Percentiles rank a stretch among this genome's conserved stretches.
These are phyloP conservation scores for Acidiella bohemica DNA, from an alignment of 495 filamentous ascomycete genomes.

Conservation along the genomic window DNA sequence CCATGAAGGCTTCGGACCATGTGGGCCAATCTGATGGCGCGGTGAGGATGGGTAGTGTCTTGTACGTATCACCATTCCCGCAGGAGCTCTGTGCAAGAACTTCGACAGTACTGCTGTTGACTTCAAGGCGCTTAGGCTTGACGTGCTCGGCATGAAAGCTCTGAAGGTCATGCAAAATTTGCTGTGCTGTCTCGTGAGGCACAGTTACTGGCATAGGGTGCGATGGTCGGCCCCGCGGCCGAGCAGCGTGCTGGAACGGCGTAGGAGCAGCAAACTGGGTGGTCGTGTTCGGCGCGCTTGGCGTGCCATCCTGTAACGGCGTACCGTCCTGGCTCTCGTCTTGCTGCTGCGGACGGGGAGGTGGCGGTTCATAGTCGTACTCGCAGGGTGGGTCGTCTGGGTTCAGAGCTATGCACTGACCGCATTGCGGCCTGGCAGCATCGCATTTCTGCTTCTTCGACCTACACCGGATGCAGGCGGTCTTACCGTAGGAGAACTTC, in stretches of 20 bases:
- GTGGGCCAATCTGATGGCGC: conserved; percentile 4
- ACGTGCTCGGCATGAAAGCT: conserved; percentile 8
- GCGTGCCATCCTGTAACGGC: neutral
- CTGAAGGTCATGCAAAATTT: conserved; percentile 15
- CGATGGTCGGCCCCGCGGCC: too few species aligned
- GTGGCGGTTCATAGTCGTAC: conserved; percentile 8
- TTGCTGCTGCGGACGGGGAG: neutral
- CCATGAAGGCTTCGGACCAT: conserved; percentile 7
- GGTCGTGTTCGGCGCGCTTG: neutral
- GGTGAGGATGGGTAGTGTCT: neutral
- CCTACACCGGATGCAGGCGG: conserved; percentile 8
- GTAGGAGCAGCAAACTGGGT: neutral
- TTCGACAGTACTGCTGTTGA: conserved; percentile 11
- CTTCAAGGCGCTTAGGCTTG: conserved; percentile 5
- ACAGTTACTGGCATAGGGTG: too few species aligned
- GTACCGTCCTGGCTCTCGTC: neutral
- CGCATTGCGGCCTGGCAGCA: conserved; percentile 3
- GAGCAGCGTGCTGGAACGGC: neutral
- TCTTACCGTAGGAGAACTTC: neutral
- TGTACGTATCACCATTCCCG: conserved; percentile 14
- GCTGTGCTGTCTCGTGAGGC: too few species aligned
- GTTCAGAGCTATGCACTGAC: conserved; percentile 4
- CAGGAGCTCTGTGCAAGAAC: conserved; percentile 12
- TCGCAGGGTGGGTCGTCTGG: neutral
- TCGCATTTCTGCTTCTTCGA: conserved; percentile 8